Percentiles rank a stretch among this genome's conserved stretches.
phyloP scores from a whole-genome alignment of 2,329 filamentous ascomycete species.

The Dichotomopilus funicola region DNA sequence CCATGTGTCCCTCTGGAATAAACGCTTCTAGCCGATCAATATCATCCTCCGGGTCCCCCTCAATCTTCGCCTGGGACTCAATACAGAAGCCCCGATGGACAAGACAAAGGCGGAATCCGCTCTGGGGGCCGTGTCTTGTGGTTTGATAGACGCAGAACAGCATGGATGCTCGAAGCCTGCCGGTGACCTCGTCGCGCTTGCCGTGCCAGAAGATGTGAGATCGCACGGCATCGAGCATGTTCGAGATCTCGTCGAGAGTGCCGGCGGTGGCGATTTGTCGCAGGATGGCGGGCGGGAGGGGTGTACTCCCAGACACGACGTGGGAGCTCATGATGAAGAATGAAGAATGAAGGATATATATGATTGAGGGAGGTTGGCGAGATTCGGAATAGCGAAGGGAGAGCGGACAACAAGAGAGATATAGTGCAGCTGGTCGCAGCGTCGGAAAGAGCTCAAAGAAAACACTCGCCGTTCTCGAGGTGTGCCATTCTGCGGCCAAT shows the following conservation, averaged over 20 bases:
- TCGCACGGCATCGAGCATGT: not conserved
- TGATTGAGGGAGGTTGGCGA: too few relatives aligned
- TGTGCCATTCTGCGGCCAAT: too few relatives aligned
- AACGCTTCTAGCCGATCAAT: conserved; percentile 2
- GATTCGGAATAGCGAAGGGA: not conserved
- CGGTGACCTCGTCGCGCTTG: conserved; percentile 1
- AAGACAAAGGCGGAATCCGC: conserved; percentile 2
- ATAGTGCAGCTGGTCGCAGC: not conserved
- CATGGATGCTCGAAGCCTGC: not conserved
- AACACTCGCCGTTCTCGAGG: not conserved
- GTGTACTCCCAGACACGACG: not conserved
- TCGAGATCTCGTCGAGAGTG: not conserved
- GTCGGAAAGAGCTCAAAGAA: not conserved
- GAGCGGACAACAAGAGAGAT: not conserved
- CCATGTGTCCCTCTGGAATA: conserved; percentile 1
- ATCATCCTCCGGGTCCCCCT: conserved; percentile 1
- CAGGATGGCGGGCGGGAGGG: not conserved
- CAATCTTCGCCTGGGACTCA: not conserved
- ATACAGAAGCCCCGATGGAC: conserved; percentile 1
- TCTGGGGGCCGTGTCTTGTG: not conserved
- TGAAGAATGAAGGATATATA: too few relatives aligned
- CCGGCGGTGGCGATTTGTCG: conserved; percentile 1
- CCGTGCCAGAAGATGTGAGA: conserved; percentile 2
- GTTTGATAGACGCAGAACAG: conserved; percentile 3
- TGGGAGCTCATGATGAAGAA: not conserved